Percentiles rank a stretch among this genome's conserved stretches.
Evolutionary conservation across 306 rosid genomes (phyloP).

Genomic region (Castanospermum australe): DNA sequence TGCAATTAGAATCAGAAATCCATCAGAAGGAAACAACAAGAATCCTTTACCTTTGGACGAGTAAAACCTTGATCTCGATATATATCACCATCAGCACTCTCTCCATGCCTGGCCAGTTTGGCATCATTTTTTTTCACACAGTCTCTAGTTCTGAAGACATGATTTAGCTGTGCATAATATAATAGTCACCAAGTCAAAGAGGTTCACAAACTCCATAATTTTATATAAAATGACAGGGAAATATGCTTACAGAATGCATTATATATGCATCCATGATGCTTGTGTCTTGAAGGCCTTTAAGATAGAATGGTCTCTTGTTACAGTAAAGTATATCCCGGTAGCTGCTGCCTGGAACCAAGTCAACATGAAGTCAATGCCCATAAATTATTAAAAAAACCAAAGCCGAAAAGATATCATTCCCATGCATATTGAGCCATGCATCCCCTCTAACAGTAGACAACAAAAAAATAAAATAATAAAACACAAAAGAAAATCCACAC

Average conservation of each 20-base stretch:
- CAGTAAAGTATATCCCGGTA: constrained; percentile 75
- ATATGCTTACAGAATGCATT: constrained; percentile 75
- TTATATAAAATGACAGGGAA: constrained; percentile 19
- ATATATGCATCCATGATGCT: constrained; percentile 77
- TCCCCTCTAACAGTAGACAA: background rate
- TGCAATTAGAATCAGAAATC: background rate
- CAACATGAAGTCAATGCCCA: constrained; percentile 20
- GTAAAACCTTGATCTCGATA: constrained; percentile 92
- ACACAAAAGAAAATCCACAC: background rate
- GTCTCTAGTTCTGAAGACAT: constrained; percentile 76
- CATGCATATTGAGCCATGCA: background rate
- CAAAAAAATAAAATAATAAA: background rate
- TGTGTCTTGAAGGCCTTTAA: constrained; percentile 67
- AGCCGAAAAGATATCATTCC: background rate
- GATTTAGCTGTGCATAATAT: constrained; percentile 74
- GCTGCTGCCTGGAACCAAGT: constrained; percentile 65
- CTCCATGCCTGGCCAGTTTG: constrained; percentile 55
- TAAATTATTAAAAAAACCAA: constrained; percentile 9
- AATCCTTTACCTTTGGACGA: constrained; percentile 85
- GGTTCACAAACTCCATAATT: background rate
- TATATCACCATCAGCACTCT: constrained; percentile 43
- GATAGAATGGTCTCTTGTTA: constrained; percentile 90
- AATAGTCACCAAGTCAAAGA: constrained; percentile 23
- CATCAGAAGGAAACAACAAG: constrained; percentile 9
- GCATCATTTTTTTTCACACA: constrained; percentile 69